A percentile compares a stretch with the other conserved stretches of the same genome.
These are phyloP conservation scores for Monosporascus sp. DNA, from an alignment of 2,329 filamentous ascomycete species.

Conservation along the genomic window DNA sequence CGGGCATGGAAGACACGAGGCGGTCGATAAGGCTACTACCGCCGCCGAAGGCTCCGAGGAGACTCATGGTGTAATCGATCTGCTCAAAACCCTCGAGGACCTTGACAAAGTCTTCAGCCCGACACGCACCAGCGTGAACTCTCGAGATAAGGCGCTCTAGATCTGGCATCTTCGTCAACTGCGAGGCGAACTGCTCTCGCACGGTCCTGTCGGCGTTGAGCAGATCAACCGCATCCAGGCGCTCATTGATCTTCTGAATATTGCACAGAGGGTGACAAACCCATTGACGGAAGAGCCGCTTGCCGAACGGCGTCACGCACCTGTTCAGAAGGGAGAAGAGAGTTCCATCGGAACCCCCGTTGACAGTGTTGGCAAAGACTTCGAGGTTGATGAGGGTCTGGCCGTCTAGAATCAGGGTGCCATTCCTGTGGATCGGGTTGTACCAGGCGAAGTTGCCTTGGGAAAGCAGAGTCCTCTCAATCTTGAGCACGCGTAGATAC, in stretches of 20 bases:
- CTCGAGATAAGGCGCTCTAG: conserved; percentile 90
- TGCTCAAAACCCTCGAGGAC: conserved; percentile 96
- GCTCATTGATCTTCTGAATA: conserved; percentile 81
- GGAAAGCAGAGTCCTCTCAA: conserved; percentile 80
- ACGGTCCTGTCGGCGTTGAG: conserved; percentile 77
- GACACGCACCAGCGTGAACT: conserved; percentile 87
- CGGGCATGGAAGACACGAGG: conserved; percentile 79
- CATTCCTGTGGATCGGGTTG: conserved; percentile 84
- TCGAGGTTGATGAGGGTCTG: conserved; percentile 98
- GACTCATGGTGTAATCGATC: conserved; percentile 87
- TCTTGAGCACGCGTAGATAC: conserved; percentile 80
- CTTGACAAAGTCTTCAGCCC: conserved; percentile 84
- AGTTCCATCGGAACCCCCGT: conserved; percentile 79
- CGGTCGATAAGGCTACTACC: conserved; percentile 80
- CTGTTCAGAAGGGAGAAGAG: conserved; percentile 87
- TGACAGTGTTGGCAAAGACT: conserved; percentile 87
- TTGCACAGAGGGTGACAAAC: conserved; percentile 92
- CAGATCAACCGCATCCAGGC: conserved; percentile 85
- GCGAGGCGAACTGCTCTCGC: conserved; percentile 81
- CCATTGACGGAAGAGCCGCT: conserved; percentile 94
- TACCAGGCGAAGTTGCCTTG: conserved; percentile 90
- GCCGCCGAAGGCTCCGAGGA: conserved; percentile 69
- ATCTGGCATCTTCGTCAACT: conserved; percentile 88
- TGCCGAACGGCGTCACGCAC: conserved; percentile 94
- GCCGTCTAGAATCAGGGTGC: conserved; percentile 86